Conservation (phyloP, 129 eudicot species). For the Tagetes erecta region DNA sequence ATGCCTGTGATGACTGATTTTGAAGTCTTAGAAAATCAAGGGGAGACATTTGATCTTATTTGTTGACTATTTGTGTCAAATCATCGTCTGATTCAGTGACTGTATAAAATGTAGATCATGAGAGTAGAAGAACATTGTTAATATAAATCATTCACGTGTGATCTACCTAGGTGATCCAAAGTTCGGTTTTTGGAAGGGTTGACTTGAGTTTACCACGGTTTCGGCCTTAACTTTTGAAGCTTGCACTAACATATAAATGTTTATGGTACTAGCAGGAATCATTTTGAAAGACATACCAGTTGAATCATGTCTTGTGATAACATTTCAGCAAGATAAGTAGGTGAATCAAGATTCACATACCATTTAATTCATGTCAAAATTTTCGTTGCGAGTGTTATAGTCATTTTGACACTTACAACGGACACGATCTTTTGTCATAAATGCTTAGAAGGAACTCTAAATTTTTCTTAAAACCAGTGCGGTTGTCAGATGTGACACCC, state of each 20-base stretch:
- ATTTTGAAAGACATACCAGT: conserved; percentile 80
- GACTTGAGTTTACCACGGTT: background rate
- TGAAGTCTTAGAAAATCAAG: conserved; percentile 73
- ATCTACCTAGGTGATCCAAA: conserved; percentile 2
- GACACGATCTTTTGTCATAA: conserved; percentile 23
- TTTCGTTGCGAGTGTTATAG: background rate
- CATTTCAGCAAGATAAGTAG: conserved; percentile 66
- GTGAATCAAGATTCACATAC: conserved; percentile 24
- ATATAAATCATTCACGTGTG: background rate
- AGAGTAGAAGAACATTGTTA: too few relatives aligned
- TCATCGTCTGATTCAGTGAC: background rate
- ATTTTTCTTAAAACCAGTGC: conserved; percentile 74
- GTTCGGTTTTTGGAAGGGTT: background rate
- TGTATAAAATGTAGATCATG: background rate
- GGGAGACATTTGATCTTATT: conserved; percentile 38
- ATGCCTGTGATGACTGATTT: conserved; percentile 84
- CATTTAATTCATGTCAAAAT: background rate
- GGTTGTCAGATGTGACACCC: conserved; percentile 66
- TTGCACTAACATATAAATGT: conserved; percentile 4
- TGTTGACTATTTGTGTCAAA: background rate
- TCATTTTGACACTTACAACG: background rate
- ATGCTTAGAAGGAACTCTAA: conserved; percentile 85
- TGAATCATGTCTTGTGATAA: conserved; percentile 87
- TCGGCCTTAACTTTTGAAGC: conserved; percentile 1
- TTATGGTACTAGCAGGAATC: conserved; percentile 52